Conservation (phyloP, 2,329 filamentous ascomycete species). For the Penicillium fuscoglaucum region DNA sequence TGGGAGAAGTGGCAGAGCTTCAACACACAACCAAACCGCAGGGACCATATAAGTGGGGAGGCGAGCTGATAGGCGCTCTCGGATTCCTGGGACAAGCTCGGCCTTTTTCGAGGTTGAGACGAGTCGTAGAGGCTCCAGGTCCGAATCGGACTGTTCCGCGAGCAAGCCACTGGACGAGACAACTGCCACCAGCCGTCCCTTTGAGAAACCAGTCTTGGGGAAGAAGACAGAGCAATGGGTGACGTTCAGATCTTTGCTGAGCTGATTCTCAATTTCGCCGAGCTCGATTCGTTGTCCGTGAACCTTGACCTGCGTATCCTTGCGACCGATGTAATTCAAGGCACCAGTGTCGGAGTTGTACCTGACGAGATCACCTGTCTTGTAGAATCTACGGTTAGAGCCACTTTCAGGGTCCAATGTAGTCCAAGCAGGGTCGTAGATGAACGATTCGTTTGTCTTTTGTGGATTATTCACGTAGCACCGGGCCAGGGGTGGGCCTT, state of each 20-base stretch:
- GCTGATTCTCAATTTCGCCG: constrained; percentile 50
- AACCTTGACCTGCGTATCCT: constrained; percentile 68
- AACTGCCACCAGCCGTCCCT: constrained; percentile 35
- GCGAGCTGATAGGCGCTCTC: constrained; percentile 29
- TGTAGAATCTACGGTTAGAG: constrained; percentile 38
- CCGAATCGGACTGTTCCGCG: constrained; percentile 18
- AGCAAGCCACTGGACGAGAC: constrained; percentile 31
- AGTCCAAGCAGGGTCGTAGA: constrained; percentile 57
- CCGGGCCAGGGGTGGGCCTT: constrained; percentile 58
- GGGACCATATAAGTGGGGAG: constrained; percentile 54
- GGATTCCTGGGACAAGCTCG: constrained; percentile 27
- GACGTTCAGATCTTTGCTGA: constrained; percentile 31
- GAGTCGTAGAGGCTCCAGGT: constrained; percentile 28
- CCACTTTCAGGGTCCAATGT: constrained; percentile 34
- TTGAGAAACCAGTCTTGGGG: constrained; percentile 37
- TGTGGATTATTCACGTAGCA: constrained; percentile 61
- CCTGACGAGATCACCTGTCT: constrained; percentile 44
- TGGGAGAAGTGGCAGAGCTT: constrained; percentile 44
- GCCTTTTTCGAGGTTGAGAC: constrained; percentile 24
- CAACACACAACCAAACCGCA: constrained; percentile 48
- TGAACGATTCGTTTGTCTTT: constrained; percentile 60
- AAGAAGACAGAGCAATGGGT: constrained; percentile 41
- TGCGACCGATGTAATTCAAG: constrained; percentile 55
- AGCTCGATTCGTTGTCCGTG: constrained; percentile 66
- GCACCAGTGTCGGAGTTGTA: constrained; percentile 40